Evolutionary conservation across 768 basidiomycete genomes (phyloP).

Genomic region (Psilocybe azurescens): DNA sequence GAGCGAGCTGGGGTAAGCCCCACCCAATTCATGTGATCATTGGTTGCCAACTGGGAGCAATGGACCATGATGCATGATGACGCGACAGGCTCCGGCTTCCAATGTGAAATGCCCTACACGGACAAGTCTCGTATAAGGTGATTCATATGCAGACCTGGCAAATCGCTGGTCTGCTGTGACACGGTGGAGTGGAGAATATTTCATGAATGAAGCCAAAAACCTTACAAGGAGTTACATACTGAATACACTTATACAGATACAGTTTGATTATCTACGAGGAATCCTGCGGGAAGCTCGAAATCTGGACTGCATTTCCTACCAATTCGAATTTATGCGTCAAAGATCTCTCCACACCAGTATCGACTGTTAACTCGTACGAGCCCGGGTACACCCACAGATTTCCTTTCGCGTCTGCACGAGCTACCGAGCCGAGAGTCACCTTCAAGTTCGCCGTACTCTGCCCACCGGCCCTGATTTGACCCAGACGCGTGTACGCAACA

Average conservation of each 20-base stretch:
- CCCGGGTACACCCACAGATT: slow-evolving; percentile 52
- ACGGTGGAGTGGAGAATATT: no score
- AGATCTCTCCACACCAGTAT: slow-evolving; percentile 38
- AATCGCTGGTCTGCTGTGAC: no score
- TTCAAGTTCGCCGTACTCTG: slow-evolving; percentile 36
- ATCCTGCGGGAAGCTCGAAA: slow-evolving; percentile 46
- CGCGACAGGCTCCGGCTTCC: no score
- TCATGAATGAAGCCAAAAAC: no score
- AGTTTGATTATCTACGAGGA: slow-evolving; percentile 9
- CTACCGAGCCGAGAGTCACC: slow-evolving; percentile 53
- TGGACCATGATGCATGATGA: no score
- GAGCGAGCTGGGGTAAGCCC: no score
- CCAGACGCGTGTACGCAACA: slow-evolving; percentile 49
- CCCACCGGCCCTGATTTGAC: slow-evolving; percentile 31
- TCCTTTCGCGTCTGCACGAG: slow-evolving; percentile 51
- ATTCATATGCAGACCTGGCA: no score
- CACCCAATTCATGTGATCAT: no score
- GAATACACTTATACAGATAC: not conserved
- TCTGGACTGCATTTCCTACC: slow-evolving; percentile 43
- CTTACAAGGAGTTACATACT: not conserved
- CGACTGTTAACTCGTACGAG: slow-evolving; percentile 46
- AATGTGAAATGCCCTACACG: no score
- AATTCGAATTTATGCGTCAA: slow-evolving; percentile 48
- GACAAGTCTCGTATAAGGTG: no score
- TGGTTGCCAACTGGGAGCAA: no score